Conservation (phyloP, 2,329 filamentous ascomycete genomes). For the Aschersonia sp. region DNA sequence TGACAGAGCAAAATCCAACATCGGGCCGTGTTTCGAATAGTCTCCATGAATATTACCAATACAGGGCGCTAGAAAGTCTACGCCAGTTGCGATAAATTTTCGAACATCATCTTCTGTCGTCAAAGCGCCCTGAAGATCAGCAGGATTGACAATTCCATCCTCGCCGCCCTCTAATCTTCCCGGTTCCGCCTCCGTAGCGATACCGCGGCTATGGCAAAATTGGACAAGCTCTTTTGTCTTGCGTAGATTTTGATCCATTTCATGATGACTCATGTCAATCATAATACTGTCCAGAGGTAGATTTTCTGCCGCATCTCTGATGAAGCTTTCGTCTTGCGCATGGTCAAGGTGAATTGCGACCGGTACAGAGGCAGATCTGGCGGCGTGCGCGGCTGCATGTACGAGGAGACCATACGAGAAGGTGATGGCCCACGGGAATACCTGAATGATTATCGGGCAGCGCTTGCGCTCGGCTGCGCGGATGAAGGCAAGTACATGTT, state of each 20-base stretch:
- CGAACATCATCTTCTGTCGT: slow-evolving; percentile 57
- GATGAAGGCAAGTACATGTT: slow-evolving; percentile 54
- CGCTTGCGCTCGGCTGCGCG: slow-evolving; percentile 52
- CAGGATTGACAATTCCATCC: slow-evolving; percentile 51
- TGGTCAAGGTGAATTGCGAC: slow-evolving; percentile 53
- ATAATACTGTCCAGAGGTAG: slow-evolving; percentile 57
- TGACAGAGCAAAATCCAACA: slow-evolving; percentile 36
- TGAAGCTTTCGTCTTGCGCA: slow-evolving; percentile 44
- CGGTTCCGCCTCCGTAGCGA: slow-evolving; percentile 55
- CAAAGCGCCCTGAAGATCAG: slow-evolving; percentile 31
- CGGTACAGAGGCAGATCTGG: slow-evolving; percentile 38
- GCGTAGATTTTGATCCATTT: slow-evolving; percentile 53
- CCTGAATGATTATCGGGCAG: slow-evolving; percentile 52
- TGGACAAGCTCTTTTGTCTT: slow-evolving; percentile 46
- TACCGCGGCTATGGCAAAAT: slow-evolving; percentile 47
- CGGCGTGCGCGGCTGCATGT: slow-evolving; percentile 38
- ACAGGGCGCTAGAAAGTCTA: slow-evolving; percentile 62
- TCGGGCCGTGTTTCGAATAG: slow-evolving; percentile 50
- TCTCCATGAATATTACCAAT: slow-evolving; percentile 68
- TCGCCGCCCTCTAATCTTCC: slow-evolving; percentile 51
- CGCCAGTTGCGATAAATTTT: slow-evolving; percentile 56
- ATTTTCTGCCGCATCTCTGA: slow-evolving; percentile 38
- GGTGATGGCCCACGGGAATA: slow-evolving; percentile 58
- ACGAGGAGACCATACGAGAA: slow-evolving; percentile 39
- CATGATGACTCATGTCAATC: slow-evolving; percentile 65